Evolutionary conservation across 495 filamentous ascomycete species (phyloP), one percentile per base, ranked within the genome.

Genomic region (Daldinia vernicosa): DNA sequence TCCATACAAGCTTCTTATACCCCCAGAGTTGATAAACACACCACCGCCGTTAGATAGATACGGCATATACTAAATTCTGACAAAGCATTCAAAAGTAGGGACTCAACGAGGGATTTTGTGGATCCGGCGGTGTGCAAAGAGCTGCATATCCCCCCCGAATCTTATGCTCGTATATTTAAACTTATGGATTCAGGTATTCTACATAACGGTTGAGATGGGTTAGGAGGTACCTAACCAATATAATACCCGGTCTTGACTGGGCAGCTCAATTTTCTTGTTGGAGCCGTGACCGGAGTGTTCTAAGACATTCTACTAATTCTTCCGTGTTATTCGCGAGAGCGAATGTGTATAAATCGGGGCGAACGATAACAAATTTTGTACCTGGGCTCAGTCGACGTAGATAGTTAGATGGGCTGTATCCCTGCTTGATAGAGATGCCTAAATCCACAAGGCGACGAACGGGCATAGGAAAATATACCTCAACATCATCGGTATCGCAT

Each of bases 341-440:
- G 55, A 71, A 76, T 0, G 66, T 50, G 22, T 65, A 71, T 26
- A 74, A 69, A 62, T 76, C 74, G 4, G 74, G 64, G 3, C 74
- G 71, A 6, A 69, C 35, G 24, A 76, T 61, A 3, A 52, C 74
- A 52, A 68, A 76, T 17, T 52, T 71, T 0, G 63, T 63, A 4
- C 28, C 19, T 1, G 15, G 12, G 8, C 45, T 52, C 15, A 76
- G 39, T 14, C 71, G 66, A 27, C 43, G 28, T 9, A 71, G 1
- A 39, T 71, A 72, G 57, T 62, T 63, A 12, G 58, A 59, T 1
- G 15, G 22, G 26, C 17, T 26, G 14, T 72, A 67, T 17, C 45
- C 51, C 9, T 19, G 26, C 24, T 60, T 62, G 27, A 43, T n/a
- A 30, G 51, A 15, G 11, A 69, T 51, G 0, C 53, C 40, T 15